These are phyloP conservation scores for Naegleria gruberi DNA, from an alignment of 208 protist species.

Conservation along the genomic window DNA sequence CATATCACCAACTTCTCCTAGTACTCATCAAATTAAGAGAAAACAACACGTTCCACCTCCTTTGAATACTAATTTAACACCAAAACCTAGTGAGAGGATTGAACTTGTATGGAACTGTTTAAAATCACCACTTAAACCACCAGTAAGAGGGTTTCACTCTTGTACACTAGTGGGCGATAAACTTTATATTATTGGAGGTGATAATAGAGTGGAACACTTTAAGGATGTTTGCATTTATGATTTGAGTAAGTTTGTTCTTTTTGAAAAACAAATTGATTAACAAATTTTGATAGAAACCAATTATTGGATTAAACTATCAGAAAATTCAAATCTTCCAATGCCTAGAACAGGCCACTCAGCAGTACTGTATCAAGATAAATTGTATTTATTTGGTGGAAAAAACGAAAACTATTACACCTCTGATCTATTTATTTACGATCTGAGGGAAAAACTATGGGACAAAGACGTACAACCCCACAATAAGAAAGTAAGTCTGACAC, in stretches of 20 bases:
- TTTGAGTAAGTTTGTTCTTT: background rate
- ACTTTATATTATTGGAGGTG: background rate
- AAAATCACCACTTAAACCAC: background rate
- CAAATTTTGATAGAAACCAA: background rate
- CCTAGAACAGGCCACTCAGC: slow-evolving; percentile 2
- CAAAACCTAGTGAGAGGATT: background rate
- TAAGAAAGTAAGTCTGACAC: background rate
- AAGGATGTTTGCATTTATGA: slow-evolving; percentile 1
- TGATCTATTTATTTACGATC: background rate
- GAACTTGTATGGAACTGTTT: background rate
- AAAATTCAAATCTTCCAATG: background rate
- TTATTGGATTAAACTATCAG: background rate
- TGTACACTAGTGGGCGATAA: background rate
- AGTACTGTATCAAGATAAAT: background rate
- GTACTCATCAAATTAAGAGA: background rate
- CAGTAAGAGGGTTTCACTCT: background rate
- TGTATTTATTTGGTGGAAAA: slow-evolving; percentile 17
- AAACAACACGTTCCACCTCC: background rate
- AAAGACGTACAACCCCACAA: background rate
- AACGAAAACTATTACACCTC: background rate
- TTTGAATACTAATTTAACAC: background rate
- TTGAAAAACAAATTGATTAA: background rate
- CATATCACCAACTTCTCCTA: background rate
- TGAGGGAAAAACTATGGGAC: background rate
- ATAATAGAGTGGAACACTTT: background rate